Percentiles rank a stretch among this genome's conserved stretches.
phyloP scores from a whole-genome alignment of 2,329 filamentous ascomycete species.

The Calonectria montana region DNA sequence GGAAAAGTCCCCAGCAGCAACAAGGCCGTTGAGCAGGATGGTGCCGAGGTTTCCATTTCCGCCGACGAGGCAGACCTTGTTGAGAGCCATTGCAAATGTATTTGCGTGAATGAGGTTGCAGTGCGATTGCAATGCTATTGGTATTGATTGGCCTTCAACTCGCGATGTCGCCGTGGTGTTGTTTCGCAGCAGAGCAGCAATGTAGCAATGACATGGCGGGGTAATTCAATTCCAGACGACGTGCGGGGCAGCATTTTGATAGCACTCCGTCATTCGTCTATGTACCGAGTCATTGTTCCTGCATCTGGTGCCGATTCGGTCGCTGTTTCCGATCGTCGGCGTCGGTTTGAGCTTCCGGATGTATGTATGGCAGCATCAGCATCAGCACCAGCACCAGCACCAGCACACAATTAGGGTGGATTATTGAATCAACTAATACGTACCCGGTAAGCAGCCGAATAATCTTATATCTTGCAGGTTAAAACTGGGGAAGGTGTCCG shows the following conservation, averaged over 20 bases:
- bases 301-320: constrained; percentile 12
- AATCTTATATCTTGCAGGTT: background rate
- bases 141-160: background rate
- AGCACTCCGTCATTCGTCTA: background rate
- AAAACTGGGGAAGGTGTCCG: background rate
- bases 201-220: background rate
- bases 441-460: background rate
- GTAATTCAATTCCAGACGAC: background rate
- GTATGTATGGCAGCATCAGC: no score
- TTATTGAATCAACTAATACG: background rate
- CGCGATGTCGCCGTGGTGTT: background rate
- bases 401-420: background rate
- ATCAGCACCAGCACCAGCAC: no score
- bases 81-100: constrained; percentile 36
- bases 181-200: background rate
- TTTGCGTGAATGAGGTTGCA: background rate
- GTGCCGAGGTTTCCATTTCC: constrained; percentile 54
- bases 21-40: constrained; percentile 50
- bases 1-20: constrained; percentile 54
- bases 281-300: background rate
- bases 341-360: constrained; percentile 14
- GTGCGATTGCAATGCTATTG: background rate
- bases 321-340: constrained; percentile 14
- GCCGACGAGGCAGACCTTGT: constrained; percentile 50
- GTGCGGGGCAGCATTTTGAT: constrained; percentile 10